Conservation (phyloP, 805 yeast species). For the Metschnikowia koreensis region DNA sequence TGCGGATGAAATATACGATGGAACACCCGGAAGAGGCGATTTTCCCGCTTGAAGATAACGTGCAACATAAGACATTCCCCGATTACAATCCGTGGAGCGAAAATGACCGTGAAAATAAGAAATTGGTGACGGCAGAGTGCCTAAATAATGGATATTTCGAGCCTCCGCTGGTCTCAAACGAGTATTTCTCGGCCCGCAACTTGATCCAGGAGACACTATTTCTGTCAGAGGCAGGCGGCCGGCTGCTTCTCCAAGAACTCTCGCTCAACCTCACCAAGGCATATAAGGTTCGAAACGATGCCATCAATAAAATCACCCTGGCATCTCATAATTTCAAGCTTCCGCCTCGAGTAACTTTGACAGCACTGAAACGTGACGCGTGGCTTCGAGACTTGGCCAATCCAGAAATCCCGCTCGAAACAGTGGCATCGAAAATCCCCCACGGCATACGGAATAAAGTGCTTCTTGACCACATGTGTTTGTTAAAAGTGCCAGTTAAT, state of each 20-base stretch:
- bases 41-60: slow-evolving; percentile 34
- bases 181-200: slow-evolving; percentile 67
- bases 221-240: slow-evolving; percentile 34
- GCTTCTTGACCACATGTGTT: slow-evolving; percentile 69
- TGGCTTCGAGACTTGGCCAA: slow-evolving; percentile 85
- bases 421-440: slow-evolving; percentile 76
- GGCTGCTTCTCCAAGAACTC: slow-evolving; percentile 34
- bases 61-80: slow-evolving; percentile 45
- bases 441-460: slow-evolving; percentile 81
- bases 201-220: slow-evolving; percentile 48
- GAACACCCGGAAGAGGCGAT: slow-evolving; percentile 31
- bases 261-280: slow-evolving; percentile 39
- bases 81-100: slow-evolving; percentile 67
- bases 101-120: slow-evolving; percentile 34
- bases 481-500: slow-evolving; percentile 65
- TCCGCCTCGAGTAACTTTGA: slow-evolving; percentile 86
- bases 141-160: slow-evolving; percentile 73
- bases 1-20: slow-evolving; percentile 37
- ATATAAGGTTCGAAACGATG: slow-evolving; percentile 38
- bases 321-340: slow-evolving; percentile 56
- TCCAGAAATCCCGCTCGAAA: slow-evolving; percentile 59
- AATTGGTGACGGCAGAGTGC: slow-evolving; percentile 47
- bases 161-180: slow-evolving; percentile 60
- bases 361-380: slow-evolving; percentile 78
- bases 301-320: slow-evolving; percentile 36